Evolutionary conservation across 2,329 filamentous ascomycete genomes (phyloP).

Genomic region (Aspergillus sp.): DNA sequence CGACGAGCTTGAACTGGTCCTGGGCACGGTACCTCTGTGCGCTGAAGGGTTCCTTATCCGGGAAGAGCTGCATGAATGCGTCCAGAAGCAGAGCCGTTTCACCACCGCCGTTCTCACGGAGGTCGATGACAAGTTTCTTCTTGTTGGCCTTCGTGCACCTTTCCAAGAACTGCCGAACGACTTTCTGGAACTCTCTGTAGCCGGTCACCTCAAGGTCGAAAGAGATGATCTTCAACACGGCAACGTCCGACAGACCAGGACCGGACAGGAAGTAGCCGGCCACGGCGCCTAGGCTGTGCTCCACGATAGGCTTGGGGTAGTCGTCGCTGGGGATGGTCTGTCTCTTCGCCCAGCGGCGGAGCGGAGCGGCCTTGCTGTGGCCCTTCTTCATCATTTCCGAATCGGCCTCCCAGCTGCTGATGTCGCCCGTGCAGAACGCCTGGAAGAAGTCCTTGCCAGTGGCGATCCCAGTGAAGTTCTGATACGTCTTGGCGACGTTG

Average conservation of each 20-base stretch:
- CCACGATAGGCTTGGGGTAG: slow-evolving; percentile 41
- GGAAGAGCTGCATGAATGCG: slow-evolving; percentile 55
- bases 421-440: slow-evolving; percentile 32
- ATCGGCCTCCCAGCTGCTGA: not conserved
- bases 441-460: slow-evolving; percentile 43
- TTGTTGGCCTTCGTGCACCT: slow-evolving; percentile 48
- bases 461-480: slow-evolving; percentile 34
- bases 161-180: slow-evolving; percentile 48
- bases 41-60: slow-evolving; percentile 40
- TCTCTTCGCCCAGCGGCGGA: slow-evolving; percentile 18
- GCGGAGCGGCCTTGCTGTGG: not conserved
- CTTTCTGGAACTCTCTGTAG: slow-evolving; percentile 36
- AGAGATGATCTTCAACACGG: slow-evolving; percentile 44
- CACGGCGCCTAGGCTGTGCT: slow-evolving; percentile 34
- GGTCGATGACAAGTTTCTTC: slow-evolving; percentile 61
- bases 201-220: slow-evolving; percentile 29
- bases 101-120: slow-evolving; percentile 61
- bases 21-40: slow-evolving; percentile 47
- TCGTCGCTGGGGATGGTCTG: slow-evolving; percentile 12
- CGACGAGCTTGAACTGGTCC: slow-evolving; percentile 33
- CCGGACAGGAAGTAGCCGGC: slow-evolving; percentile 47
- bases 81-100: slow-evolving; percentile 45
- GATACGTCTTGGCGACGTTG: not conserved
- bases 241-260: slow-evolving; percentile 40
- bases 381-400: not conserved